Conservation (phyloP, 805 yeast species). For the Candida vaughaniae region DNA sequence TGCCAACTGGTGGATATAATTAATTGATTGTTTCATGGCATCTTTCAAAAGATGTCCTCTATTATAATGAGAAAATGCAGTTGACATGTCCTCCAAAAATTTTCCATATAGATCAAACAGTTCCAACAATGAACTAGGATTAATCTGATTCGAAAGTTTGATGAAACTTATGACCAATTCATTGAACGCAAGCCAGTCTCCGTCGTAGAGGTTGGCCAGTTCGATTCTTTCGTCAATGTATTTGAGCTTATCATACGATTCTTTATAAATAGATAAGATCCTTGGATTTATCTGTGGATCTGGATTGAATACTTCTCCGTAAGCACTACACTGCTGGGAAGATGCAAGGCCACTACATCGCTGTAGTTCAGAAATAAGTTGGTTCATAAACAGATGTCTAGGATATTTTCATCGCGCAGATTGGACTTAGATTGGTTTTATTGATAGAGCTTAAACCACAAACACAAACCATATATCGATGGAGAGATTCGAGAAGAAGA, state of each 20-base stretch:
- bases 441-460: neutral
- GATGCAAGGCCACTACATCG: slow-evolving; percentile 5
- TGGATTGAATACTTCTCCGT: slow-evolving; percentile 13
- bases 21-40: slow-evolving; percentile 36
- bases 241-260: slow-evolving; percentile 2
- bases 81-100: slow-evolving; percentile 46
- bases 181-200: slow-evolving; percentile 49
- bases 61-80: slow-evolving; percentile 46
- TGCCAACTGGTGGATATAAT: slow-evolving; percentile 45
- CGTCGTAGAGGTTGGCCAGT: slow-evolving; percentile 12
- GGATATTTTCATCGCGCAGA: neutral
- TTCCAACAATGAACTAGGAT: slow-evolving; percentile 51
- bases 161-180: slow-evolving; percentile 46
- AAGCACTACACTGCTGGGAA: slow-evolving; percentile 8
- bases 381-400: slow-evolving; percentile 7
- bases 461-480: neutral
- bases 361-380: slow-evolving; percentile 10
- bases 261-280: slow-evolving; percentile 7
- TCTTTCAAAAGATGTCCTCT: slow-evolving; percentile 36
- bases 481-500: slow-evolving; percentile 14
- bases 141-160: slow-evolving; percentile 46
- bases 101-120: slow-evolving; percentile 55
- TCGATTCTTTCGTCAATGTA: slow-evolving; percentile 5
- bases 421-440: neutral
- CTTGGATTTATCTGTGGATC: slow-evolving; percentile 10